Evolutionary conservation across 164 flowering plant species (phyloP).

Genomic region (Annona cherimola): DNA sequence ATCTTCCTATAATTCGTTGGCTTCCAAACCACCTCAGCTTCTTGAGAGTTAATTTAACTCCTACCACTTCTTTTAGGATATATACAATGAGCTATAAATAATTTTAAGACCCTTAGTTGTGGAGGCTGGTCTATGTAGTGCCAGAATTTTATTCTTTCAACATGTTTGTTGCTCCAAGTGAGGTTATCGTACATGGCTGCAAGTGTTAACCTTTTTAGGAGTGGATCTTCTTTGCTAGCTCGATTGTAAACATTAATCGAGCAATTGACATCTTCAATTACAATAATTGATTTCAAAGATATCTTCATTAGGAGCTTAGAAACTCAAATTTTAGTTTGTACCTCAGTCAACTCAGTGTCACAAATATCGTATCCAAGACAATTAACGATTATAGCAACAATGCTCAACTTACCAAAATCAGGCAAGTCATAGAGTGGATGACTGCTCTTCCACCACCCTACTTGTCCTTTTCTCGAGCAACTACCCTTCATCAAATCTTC

Average conservation of each 20-base stretch:
- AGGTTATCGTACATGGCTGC: too few relatives aligned
- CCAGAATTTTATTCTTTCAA: too few relatives aligned
- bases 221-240: conserved; percentile 17
- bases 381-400: conserved; percentile 92
- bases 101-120: too few relatives aligned
- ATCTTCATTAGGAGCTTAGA: conserved; percentile 65
- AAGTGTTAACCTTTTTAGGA: too few relatives aligned
- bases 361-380: conserved; percentile 63
- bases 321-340: conserved; percentile 63
- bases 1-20: too few relatives aligned
- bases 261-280: conserved; percentile 86
- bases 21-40: too few relatives aligned
- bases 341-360: conserved; percentile 76
- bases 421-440: conserved; percentile 77
- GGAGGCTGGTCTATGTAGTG: too few relatives aligned
- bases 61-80: too few relatives aligned
- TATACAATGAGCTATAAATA: too few relatives aligned
- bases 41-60: too few relatives aligned
- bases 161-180: too few relatives aligned
- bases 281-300: conserved; percentile 69
- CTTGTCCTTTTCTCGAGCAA: conserved; percentile 60
- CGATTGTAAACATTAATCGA: conserved; percentile 46
- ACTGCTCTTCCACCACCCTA: conserved; percentile 77
- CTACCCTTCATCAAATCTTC: conserved; percentile 50
- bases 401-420: conserved; percentile 79